Base-by-base conservation (phyloP, 331 rosid species). In the Pyracantha coccinea region DNA sequence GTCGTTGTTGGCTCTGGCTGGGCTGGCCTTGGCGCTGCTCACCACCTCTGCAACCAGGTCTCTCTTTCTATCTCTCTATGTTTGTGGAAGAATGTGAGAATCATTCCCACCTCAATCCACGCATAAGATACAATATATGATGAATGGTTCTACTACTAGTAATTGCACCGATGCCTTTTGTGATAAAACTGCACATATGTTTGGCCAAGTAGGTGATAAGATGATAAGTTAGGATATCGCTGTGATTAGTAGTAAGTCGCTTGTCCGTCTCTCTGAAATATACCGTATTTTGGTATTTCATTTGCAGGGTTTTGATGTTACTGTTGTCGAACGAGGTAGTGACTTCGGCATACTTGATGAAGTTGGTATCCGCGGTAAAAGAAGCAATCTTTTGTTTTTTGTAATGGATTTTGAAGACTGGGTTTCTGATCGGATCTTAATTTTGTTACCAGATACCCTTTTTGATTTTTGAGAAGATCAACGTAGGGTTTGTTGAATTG, bases 21-120 rank as follows among this genome's bases (percentile, higher is more conserved):
- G 92, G 90, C 90, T 68, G 92, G 92, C 76, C 88, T 88, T 47
- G 90, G 90, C 29, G 88, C 92, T 27, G 90, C 90, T 73, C 73
- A 80, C 52, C 92, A 88, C 68, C 87, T 88, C 75, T 88, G 82
- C 71, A 82, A 77, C 67, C 90, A 86, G 88, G 91, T 87, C 25
- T 60, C 32, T 71, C 68, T 66, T 52, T 21, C 45, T 38, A 63
- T 54, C 44, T 15, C 27, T 54, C 71, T 27, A 16, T 64, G 25
- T 24, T 35, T 38, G 47, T 41, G 14, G 47, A 41, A 12, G 47
- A 41, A 3, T 12, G 47, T 41, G 15, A 41, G 15, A 41, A 41
- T 41, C 44, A 38, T 38, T 38, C 47, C 47, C 47, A 41, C 47
- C 15, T 41, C 47, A 41, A 11, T 41, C 14, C 14, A 41, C 47